Percentiles rank a stretch among this genome's conserved stretches.
Conservation (phyloP, 441 rosid species). For the Bocquillonia castaneifolia region DNA sequence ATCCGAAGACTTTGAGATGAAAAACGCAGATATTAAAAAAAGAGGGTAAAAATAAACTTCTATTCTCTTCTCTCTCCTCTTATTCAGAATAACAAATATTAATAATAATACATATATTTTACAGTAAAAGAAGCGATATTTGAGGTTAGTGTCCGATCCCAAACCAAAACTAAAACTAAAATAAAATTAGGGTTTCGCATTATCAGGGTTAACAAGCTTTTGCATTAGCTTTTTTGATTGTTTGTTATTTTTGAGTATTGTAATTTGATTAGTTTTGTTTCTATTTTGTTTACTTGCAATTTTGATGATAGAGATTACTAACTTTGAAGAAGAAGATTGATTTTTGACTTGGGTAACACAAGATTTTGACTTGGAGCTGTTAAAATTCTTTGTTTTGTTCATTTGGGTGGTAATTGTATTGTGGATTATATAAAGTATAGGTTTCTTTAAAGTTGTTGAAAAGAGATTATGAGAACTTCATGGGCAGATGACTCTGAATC, state of each 20-base stretch:
- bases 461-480: conserved; percentile 58
- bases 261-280: neutral
- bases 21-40: too few species aligned
- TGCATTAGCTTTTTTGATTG: neutral
- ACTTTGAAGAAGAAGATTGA: conserved; percentile 11
- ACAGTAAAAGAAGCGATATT: conserved; percentile 22
- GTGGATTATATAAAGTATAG: neutral
- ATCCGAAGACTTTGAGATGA: too few species aligned
- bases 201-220: neutral
- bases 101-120: too few species aligned
- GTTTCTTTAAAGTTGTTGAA: conserved; percentile 4
- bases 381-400: neutral
- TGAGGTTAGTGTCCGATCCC: conserved; percentile 38
- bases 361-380: conserved; percentile 17
- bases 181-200: conserved; percentile 18
- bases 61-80: too few species aligned
- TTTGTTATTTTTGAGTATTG: neutral
- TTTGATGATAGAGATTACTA: conserved; percentile 29
- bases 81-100: too few species aligned
- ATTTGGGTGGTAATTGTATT: neutral
- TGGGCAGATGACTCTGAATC: conserved; percentile 89
- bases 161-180: neutral
- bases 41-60: too few species aligned
- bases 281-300: conserved; percentile 11
- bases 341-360: conserved; percentile 20